A percentile compares a stretch with the other conserved stretches of the same genome.
These are phyloP conservation scores for Sclerotinia minor DNA, from an alignment of 2,329 filamentous ascomycete species.

Conservation along the genomic window DNA sequence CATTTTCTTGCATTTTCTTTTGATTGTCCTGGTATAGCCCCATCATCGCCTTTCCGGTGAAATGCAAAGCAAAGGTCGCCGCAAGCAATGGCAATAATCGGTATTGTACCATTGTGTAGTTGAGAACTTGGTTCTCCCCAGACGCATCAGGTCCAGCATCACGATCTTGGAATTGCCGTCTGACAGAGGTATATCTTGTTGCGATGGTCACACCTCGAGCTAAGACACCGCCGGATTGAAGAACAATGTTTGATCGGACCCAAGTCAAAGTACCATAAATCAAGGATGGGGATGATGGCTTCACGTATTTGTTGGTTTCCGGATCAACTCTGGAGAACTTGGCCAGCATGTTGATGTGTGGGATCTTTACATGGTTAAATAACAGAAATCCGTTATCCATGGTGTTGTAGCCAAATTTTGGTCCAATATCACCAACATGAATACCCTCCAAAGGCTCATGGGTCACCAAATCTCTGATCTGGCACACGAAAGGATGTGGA, in stretches of 20 bases:
- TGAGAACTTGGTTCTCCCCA: conserved; percentile 72
- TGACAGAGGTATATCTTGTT: conserved; percentile 70
- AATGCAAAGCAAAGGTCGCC: conserved; percentile 75
- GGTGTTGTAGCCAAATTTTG: conserved; percentile 77
- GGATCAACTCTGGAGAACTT: conserved; percentile 70
- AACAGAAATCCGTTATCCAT: conserved; percentile 82
- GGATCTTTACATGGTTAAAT: conserved; percentile 74
- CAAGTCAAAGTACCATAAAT: conserved; percentile 77
- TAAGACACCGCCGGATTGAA: conserved; percentile 69
- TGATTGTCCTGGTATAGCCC: conserved; percentile 71
- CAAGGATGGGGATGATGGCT: conserved; percentile 64
- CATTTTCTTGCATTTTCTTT: conserved; percentile 57
- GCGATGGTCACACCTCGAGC: conserved; percentile 78
- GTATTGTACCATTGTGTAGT: conserved; percentile 80
- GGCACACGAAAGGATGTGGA: conserved; percentile 77
- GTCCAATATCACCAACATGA: conserved; percentile 77
- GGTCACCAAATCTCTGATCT: conserved; percentile 68
- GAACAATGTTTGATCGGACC: conserved; percentile 71
- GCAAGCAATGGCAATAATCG: conserved; percentile 71
- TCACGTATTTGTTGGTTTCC: conserved; percentile 65
- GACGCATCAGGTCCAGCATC: conserved; percentile 59
- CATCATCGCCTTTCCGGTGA: conserved; percentile 77
- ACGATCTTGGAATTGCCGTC: conserved; percentile 76
- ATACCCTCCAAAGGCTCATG: conserved; percentile 68
- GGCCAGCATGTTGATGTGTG: conserved; percentile 71